Percentiles rank a stretch among this genome's conserved stretches.
phyloP scores from a whole-genome alignment of 768 basidiomycete genomes.

The Artomyces pyxidatus region DNA sequence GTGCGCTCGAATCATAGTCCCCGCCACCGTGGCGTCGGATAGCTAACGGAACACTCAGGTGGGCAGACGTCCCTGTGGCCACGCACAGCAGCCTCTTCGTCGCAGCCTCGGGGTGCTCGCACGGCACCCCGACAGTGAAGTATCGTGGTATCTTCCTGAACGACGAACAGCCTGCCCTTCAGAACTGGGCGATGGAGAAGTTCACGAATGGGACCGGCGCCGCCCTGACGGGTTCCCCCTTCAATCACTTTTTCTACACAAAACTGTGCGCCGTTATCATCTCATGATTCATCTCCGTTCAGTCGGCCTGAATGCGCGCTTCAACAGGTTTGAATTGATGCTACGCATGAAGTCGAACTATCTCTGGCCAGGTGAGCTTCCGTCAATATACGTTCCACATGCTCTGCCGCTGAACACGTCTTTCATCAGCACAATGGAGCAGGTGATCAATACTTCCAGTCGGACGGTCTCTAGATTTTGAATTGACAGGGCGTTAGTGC shows the following conservation, averaged over 20 bases:
- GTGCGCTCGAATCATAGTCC: constrained; percentile 23
- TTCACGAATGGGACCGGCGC: constrained; percentile 58
- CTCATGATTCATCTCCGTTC: constrained; percentile 9
- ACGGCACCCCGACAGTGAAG: constrained; percentile 60
- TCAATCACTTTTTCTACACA: constrained; percentile 54
- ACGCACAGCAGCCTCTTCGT: constrained; percentile 43
- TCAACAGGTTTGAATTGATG: constrained; percentile 53
- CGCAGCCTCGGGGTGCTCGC: constrained; percentile 29
- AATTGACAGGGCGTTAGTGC: no score
- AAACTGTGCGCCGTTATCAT: constrained; percentile 38
- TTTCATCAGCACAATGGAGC: constrained; percentile 20
- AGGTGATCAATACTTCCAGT: constrained; percentile 23
- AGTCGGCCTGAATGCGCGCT: background rate
- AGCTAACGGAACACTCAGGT: constrained; percentile 32
- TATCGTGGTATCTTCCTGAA: constrained; percentile 71
- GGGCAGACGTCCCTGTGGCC: constrained; percentile 69
- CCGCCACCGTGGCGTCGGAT: background rate
- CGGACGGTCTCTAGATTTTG: no score
- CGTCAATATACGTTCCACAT: background rate
- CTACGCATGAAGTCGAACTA: constrained; percentile 63
- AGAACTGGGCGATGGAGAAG: constrained; percentile 63
- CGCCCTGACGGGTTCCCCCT: constrained; percentile 41
- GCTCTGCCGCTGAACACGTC: background rate
- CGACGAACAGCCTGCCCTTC: constrained; percentile 66
- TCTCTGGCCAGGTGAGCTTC: constrained; percentile 47